Evolutionary conservation across 148 eudicot genomes (phyloP).

Genomic region (Rhododendron kiyosumense): DNA sequence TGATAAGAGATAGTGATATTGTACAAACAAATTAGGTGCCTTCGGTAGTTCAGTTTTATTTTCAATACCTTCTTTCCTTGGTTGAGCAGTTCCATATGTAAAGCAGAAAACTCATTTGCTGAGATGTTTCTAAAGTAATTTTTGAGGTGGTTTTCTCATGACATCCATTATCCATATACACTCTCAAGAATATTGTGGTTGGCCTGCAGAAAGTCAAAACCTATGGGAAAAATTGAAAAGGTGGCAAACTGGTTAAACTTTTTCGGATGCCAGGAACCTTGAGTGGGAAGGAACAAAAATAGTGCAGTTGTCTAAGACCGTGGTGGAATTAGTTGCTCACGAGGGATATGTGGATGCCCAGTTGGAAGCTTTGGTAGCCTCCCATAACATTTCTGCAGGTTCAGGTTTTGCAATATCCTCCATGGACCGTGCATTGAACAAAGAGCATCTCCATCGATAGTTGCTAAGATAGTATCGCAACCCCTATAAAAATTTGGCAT

Average conservation of each 20-base stretch:
- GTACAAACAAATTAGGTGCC: neutral
- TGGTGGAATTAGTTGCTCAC: neutral
- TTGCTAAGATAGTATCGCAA: neutral
- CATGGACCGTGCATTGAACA: neutral
- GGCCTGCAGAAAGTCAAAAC: neutral
- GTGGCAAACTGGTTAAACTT: neutral
- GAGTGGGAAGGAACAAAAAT: neutral
- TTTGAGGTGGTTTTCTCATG: neutral
- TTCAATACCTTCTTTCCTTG: neutral
- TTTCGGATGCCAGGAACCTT: neutral
- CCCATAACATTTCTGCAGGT: neutral
- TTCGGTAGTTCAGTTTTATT: neutral
- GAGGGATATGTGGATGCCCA: neutral
- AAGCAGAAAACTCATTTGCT: neutral
- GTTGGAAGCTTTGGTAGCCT: neutral
- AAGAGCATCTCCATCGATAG: neutral
- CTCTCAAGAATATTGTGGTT: neutral
- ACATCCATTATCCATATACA: neutral
- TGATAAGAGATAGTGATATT: neutral
- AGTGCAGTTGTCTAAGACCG: neutral
- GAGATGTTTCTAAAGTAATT: neutral
- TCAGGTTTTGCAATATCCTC: neutral
- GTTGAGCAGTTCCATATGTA: neutral
- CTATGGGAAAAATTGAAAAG: neutral
- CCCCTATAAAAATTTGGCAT: neutral